phyloP scores from a whole-genome alignment of 2,329 filamentous ascomycete species.

The Penicillium sclerotigenum region DNA sequence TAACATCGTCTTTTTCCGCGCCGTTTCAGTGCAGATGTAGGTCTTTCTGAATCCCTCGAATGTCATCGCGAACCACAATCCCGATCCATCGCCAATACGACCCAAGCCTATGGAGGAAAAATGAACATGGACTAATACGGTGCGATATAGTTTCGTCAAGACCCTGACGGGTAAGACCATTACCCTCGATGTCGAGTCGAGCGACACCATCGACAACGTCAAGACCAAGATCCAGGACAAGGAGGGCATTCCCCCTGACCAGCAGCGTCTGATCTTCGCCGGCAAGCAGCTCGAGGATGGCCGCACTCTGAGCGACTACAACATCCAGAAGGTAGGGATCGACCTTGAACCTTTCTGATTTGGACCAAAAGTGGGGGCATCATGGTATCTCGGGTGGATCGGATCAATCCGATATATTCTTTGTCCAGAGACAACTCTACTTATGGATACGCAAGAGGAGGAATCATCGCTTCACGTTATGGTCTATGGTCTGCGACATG shows the following conservation, averaged over 20 bases:
- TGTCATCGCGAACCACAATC: conserved; percentile 22
- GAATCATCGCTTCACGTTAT: neutral
- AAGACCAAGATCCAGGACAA: conserved; percentile 99
- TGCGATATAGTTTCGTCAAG: conserved; percentile 85
- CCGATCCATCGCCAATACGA: conserved; percentile 18
- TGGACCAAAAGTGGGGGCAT: conserved; percentile 5
- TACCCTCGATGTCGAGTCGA: conserved; percentile 98
- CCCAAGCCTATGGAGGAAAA: conserved; percentile 15
- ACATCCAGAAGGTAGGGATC: conserved; percentile 89
- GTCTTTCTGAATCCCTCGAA: conserved; percentile 41
- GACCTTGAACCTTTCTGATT: conserved; percentile 6
- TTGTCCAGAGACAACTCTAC: neutral
- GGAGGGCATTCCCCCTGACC: conserved; percentile 97
- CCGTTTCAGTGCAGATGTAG: conserved; percentile 81
- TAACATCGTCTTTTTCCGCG: conserved; percentile 46
- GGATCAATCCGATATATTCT: neutral
- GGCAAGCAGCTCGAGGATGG: conserved; percentile 99
- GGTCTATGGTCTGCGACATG: neutral
- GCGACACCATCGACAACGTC: conserved; percentile 99
- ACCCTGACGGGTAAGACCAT: conserved; percentile 99
- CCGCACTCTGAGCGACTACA: conserved; percentile 95
- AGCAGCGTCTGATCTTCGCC: conserved; percentile 98
- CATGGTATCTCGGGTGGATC: conserved; percentile 6
- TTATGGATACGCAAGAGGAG: conserved; percentile 12
- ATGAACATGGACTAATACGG: conserved; percentile 25